A percentile compares a stretch with the other conserved stretches of the same genome.
Conservation (phyloP, 768 basidiomycete species). For the Multifurca ochricompacta region DNA sequence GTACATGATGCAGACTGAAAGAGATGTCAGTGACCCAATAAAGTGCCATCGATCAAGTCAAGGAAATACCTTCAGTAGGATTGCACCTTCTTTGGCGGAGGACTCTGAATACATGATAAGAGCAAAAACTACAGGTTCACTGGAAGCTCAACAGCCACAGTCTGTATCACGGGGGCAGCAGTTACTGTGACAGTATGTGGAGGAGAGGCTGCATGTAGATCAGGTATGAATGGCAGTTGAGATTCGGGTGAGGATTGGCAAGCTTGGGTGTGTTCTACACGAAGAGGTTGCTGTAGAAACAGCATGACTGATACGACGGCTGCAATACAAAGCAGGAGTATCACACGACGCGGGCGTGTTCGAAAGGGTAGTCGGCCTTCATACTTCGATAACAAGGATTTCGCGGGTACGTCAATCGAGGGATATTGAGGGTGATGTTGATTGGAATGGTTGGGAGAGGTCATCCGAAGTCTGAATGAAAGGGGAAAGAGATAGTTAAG, state of each 20-base stretch:
- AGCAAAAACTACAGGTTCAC: slow-evolving; percentile 13
- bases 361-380: neutral
- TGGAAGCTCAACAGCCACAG: neutral
- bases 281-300: neutral
- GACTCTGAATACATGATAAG: slow-evolving; percentile 15
- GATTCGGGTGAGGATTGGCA: neutral
- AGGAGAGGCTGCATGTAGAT: neutral
- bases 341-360: neutral
- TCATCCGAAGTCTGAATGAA: neutral
- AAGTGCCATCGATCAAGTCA: neutral
- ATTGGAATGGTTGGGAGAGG: neutral
- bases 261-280: neutral
- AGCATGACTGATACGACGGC: neutral
- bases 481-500: too few relatives aligned
- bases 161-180: neutral
- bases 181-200: neutral
- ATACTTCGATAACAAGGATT: neutral
- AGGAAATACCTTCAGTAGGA: slow-evolving; percentile 17
- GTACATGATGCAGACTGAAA: slow-evolving; percentile 34
- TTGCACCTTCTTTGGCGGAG: slow-evolving; percentile 19
- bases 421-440: neutral
- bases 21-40: neutral
- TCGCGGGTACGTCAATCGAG: neutral
- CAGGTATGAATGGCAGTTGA: neutral
- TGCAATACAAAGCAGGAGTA: neutral